Evolutionary conservation across 2,329 filamentous ascomycete genomes (phyloP), one percentile per base, ranked within the genome.

Genomic region (Teratosphaeria destructans): DNA sequence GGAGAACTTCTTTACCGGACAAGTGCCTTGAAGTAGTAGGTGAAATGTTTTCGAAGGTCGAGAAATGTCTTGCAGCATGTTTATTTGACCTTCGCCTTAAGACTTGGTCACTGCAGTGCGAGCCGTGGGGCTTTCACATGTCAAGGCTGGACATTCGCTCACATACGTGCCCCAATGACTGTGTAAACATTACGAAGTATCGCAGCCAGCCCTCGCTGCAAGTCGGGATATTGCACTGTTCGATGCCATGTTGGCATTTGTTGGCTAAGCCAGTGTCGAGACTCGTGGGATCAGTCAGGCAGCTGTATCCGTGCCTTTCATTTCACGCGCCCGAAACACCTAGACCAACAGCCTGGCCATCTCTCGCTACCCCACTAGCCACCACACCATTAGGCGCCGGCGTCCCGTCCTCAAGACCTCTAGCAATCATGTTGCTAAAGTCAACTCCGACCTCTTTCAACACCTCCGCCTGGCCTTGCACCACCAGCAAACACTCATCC

Each of bases 381-480:
- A 49, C 43, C n/a, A 49, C 43, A 10, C 43, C 43, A 49, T 6
- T 49, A 6, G 43, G n/a, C 19, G 43, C 43, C 5, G 5, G 43
- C n/a, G 43, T 26, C 27, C 52, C 19, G n/a, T 54, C 29, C 57
- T 60, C 54, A 14, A 62, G 19, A 39, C 81, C 84, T 64, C 80
- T 80, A 16, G 88, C 89, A 14, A 96, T 85, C 59, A 97, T 75
- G 65, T 89, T 89, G 59, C 82, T 84, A 71, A 99, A 97, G 73
- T 99, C 93, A 35, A 99, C 77, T 0, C 92, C 92, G 26, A 96
- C 92, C 62, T 95, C 89, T 5, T 83, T 82, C 60, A 99, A 77
- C 78, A 94, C 85, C 60, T 79, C 81, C 0, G 90, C 90, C 75
- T 97, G 92, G 57, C 87, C 84, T 71, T 84, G 87, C 4, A 93